Evolutionary conservation across 176 grass and related monocot species (phyloP), one percentile per base, ranked within the genome.

Genomic region (Saccharum spontaneum): DNA sequence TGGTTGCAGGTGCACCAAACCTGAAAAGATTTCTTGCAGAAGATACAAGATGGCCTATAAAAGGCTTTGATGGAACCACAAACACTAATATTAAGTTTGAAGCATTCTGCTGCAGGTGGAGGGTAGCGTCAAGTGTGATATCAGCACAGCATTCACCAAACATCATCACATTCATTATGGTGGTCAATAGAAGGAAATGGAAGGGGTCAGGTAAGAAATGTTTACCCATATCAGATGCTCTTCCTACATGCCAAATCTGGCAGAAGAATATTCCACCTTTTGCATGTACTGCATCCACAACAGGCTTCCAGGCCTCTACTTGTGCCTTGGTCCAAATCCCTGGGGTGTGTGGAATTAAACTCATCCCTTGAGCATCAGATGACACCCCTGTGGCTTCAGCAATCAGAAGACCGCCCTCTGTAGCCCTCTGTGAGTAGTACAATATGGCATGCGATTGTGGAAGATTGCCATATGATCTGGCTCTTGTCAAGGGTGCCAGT

Each of bases 181-280:
- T 10, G 8, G 67, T 72, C 46, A 79, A 1, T 11, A 61, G 9
- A 64, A 43, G 28, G 0, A 73, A 73, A 46, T 10, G 40, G 13
- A 10, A 49, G 18, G 28, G 8, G 36, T 50, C 77, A 49, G 18
- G 12, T 8, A 78, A 75, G 16, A 24, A 72, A 20, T 16, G 4
- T 38, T 68, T 83, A 96, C 91, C 78, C 73, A 76, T 87, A 65
- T 90, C 86, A 49, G 91, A 93, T 33, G 69, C 76, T 75, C 94
- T 87, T 45, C 94, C 91, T 10, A 78, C 86, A 66, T 95, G 93
- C 93, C 87, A 92, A 75, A 95, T 90, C 74, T 95, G 94, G 77
- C 88, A 96, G 82, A 96, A 96, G 86, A 93, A 93, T 75, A 81
- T 64, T 6, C 84, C 94, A 38, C 78, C 94, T 79, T 87, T 93